These are phyloP conservation scores for Fusarium circinatum DNA, from an alignment of 2,329 filamentous ascomycete species.

Conservation along the genomic window DNA sequence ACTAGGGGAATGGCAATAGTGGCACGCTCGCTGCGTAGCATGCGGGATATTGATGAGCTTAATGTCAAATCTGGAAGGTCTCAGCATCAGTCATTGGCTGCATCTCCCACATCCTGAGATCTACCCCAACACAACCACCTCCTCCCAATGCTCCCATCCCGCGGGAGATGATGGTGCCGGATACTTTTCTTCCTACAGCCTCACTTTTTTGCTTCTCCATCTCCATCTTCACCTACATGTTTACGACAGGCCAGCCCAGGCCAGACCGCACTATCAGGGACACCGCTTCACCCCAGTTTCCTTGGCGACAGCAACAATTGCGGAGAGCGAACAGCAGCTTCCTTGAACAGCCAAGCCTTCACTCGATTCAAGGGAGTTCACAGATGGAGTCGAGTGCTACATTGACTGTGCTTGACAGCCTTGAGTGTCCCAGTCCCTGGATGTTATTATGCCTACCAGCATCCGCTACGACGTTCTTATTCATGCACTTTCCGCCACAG, in stretches of 20 bases:
- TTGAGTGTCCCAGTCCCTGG: conserved; percentile 7
- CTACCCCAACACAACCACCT: conserved; percentile 4
- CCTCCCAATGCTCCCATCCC: conserved; percentile 1
- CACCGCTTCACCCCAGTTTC: conserved; percentile 18
- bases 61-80: conserved; percentile 32
- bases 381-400: conserved; percentile 9
- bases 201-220: conserved; percentile 7
- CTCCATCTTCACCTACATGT: neutral
- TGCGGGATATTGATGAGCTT: conserved; percentile 32
- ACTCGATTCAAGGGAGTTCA: conserved; percentile 22
- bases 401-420: conserved; percentile 6
- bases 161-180: neutral
- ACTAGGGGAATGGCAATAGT: conserved; percentile 4
- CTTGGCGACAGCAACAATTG: conserved; percentile 31
- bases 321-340: conserved; percentile 9
- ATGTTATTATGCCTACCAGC: conserved; percentile 4
- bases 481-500: conserved; percentile 18
- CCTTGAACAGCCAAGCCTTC: conserved; percentile 8
- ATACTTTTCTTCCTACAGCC: conserved; percentile 5
- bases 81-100: conserved; percentile 19
- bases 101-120: conserved; percentile 8
- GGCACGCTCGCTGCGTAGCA: conserved; percentile 7
- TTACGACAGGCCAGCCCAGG: neutral
- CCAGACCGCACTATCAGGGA: conserved; percentile 9
- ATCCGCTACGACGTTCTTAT: conserved; percentile 14